Evolutionary conservation across 805 yeast species (phyloP), one percentile per base, ranked within the genome.

Genomic region (Saturnispora galanensis): DNA sequence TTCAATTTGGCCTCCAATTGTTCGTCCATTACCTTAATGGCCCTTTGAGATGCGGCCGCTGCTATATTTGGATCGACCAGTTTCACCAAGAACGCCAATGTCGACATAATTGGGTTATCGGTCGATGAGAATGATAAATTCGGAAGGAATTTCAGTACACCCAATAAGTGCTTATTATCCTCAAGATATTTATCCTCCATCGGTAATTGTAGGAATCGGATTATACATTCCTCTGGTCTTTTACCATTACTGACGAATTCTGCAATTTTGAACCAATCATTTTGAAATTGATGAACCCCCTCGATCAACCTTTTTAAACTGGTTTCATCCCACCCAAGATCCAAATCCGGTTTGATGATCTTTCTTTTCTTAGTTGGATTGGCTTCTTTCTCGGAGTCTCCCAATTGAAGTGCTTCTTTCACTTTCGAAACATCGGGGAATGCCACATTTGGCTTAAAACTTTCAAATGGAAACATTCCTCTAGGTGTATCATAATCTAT

Each of bases 41-140:
- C 88, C 40, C 79, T 67, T 29, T 57, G 64, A 7, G 94, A 81
- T 31, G 95, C 95, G 10, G 89, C 87, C 45, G 79, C 77, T 0
- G 90, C 96, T 17, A 84, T 84, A 35, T 81, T 82, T 10, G 90
- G 83, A 56, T 90, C 96, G 13, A 88, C 94, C 41, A 89, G 65
- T 33, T 86, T 80, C 0, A 89, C 79, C 63, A 93, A 68, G 62
- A 89, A 93, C 11, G 96, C 81, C 50, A 93, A 73, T n/a, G 95
- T 90, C 32, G 95, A 82, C 67, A 93, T 73, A 3, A 93, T 88
- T 2, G 99, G 98, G 62, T 93, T 93, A 54, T 93, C 97, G 28
- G 81, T 77, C 37, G 86, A 76, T 32, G 86, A 77, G 41, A 85
- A 81, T 11, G 97, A 96, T 41, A 90, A 71, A 59, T 86, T 83